phyloP scores from a whole-genome alignment of 164 flowering plant species.

The Santalum album region DNA sequence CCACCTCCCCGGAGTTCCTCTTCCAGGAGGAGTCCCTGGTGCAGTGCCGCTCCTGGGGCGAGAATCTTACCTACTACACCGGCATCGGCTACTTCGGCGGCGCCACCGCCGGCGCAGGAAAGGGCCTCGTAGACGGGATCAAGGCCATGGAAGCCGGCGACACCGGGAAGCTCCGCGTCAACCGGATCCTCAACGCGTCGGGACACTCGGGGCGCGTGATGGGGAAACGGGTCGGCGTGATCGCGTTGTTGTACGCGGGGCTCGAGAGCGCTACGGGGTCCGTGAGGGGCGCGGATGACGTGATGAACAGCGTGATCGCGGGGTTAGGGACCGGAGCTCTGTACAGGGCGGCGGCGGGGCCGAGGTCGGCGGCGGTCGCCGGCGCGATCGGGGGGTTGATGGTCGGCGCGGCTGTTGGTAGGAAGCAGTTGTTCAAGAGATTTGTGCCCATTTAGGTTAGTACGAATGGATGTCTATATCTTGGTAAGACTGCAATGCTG shows the following conservation, averaged over 20 bases:
- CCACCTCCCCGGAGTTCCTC: constrained; percentile 77
- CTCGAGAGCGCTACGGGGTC: constrained; percentile 53
- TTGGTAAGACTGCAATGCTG: too few relatives aligned
- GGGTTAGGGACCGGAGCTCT: constrained; percentile 60
- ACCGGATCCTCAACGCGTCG: constrained; percentile 64
- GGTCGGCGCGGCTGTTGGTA: constrained; percentile 42
- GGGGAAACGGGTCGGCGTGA: constrained; percentile 63
- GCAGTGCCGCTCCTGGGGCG: constrained; percentile 87
- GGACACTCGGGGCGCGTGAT: constrained; percentile 61
- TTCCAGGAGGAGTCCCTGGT: constrained; percentile 66
- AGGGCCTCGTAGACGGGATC: constrained; percentile 49
- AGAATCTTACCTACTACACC: constrained; percentile 81
- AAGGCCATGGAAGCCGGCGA: constrained; percentile 53
- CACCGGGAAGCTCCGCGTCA: constrained; percentile 63
- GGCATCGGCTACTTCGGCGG: constrained; percentile 72
- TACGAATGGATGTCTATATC: too few relatives aligned
- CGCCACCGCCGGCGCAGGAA: constrained; percentile 48
- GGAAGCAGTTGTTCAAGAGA: constrained; percentile 49
- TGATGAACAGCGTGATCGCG: constrained; percentile 51
- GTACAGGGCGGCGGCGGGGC: constrained; percentile 53
- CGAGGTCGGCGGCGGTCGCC: constrained; percentile 58
- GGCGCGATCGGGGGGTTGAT: constrained; percentile 53
- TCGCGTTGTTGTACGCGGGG: constrained; percentile 72
- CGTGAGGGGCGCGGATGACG: constrained; percentile 43
- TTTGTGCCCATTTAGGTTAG: constrained; percentile 40